A percentile compares a stretch with the other conserved stretches of the same genome.
These are phyloP conservation scores for Staphylotrichum tortipilum DNA, from an alignment of 495 filamentous ascomycete species.

Conservation along the genomic window DNA sequence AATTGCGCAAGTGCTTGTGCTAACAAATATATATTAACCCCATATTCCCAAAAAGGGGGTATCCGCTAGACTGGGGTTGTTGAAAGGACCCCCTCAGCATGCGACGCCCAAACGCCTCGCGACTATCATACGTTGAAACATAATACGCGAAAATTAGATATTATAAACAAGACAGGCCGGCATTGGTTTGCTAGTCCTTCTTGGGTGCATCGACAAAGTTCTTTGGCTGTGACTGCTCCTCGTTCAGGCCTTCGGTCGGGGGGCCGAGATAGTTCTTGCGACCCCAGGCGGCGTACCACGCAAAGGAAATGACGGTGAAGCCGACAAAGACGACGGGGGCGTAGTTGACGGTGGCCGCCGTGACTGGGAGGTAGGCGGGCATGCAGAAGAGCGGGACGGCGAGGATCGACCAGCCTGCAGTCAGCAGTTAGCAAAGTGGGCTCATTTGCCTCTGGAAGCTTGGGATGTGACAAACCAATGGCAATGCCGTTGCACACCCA, in stretches of 20 bases:
- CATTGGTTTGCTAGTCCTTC: constrained; percentile 7
- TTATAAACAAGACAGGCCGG: neutral
- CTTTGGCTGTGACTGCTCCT: neutral
- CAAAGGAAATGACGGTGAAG: constrained; percentile 43
- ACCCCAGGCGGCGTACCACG: constrained; percentile 46
- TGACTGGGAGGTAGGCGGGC: constrained; percentile 52
- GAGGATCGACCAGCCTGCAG: constrained; percentile 50
- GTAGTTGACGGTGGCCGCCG: constrained; percentile 52
- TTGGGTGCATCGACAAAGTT: neutral
- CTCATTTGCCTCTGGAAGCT: neutral
- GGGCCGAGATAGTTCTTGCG: constrained; percentile 63
- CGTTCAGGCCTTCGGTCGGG: constrained; percentile 29
- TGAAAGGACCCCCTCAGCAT: constrained; percentile 10
- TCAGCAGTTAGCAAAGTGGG: neutral
- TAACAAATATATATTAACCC: too few species aligned
- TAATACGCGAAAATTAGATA: neutral
- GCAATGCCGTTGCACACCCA: constrained; percentile 47
- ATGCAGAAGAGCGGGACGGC: constrained; percentile 60
- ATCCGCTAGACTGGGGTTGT: constrained; percentile 8
- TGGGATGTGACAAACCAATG: constrained; percentile 36
- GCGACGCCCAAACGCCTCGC: constrained; percentile 12
- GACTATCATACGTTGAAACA: constrained; percentile 8
- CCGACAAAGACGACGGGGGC: constrained; percentile 55
- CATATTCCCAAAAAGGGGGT: constrained; percentile 6
- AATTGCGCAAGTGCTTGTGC: too few species aligned